These are phyloP conservation scores for Ustulina deusta DNA, from an alignment of 2,329 filamentous ascomycete genomes.

Conservation along the genomic window DNA sequence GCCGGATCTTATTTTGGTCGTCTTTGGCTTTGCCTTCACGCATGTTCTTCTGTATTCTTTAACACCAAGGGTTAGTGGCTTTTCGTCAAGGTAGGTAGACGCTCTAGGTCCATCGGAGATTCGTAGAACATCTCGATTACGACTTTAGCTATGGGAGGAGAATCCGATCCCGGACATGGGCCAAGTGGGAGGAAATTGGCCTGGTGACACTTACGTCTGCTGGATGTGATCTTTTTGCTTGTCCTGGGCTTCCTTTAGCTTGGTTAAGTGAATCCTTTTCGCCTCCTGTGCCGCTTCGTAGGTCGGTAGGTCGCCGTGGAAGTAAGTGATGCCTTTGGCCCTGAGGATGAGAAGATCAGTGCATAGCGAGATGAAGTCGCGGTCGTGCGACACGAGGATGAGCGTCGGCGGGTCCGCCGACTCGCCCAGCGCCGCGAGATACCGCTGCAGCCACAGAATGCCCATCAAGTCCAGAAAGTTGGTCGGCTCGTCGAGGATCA, in stretches of 20 bases:
- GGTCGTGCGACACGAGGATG: constrained; percentile 85
- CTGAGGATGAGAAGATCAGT: constrained; percentile 82
- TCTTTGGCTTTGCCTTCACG: constrained; percentile 80
- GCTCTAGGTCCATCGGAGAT: not conserved
- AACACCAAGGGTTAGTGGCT: constrained; percentile 4
- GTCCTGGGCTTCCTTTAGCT: constrained; percentile 86
- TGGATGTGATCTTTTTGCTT: constrained; percentile 85
- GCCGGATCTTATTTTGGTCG: constrained; percentile 87
- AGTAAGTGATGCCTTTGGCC: constrained; percentile 77
- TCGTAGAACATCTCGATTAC: not conserved
- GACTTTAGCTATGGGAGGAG: not conserved
- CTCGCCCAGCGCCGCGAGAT: constrained; percentile 70
- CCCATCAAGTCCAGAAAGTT: constrained; percentile 87
- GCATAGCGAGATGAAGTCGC: constrained; percentile 81
- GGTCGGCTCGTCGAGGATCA: constrained; percentile 88
- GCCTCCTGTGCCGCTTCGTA: constrained; percentile 78
- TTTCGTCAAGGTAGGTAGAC: not conserved
- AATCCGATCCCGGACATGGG: not conserved
- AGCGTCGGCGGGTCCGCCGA: constrained; percentile 71
- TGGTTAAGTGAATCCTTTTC: constrained; percentile 74
- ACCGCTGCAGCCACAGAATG: constrained; percentile 85
- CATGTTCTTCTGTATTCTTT: constrained; percentile 74
- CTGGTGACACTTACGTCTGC: constrained; percentile 60
- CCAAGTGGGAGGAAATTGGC: not conserved
- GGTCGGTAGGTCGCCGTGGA: constrained; percentile 78